Percentiles rank a stretch among this genome's conserved stretches.
These are phyloP conservation scores for Colletotrichum sp. DNA, from an alignment of 2,329 filamentous ascomycete species.

Conservation along the genomic window DNA sequence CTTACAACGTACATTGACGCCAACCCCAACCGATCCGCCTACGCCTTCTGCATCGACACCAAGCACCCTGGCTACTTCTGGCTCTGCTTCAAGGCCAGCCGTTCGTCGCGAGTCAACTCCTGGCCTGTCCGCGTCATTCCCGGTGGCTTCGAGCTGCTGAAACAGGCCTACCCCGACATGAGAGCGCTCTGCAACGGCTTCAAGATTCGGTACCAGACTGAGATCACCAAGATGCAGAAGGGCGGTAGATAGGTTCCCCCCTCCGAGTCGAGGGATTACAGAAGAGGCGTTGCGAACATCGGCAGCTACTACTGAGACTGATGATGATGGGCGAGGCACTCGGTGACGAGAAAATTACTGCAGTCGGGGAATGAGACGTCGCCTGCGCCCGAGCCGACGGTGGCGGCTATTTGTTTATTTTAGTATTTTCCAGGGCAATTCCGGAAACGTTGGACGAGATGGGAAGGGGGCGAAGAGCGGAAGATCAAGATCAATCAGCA, in stretches of 20 bases:
- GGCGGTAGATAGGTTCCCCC: slow-evolving; percentile 17
- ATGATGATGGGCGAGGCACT: background rate
- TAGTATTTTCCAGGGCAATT: background rate
- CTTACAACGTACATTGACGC: slow-evolving; percentile 94
- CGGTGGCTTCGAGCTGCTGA: slow-evolving; percentile 89
- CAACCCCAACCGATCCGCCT: slow-evolving; percentile 91
- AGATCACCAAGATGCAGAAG: slow-evolving; percentile 65
- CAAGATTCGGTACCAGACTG: slow-evolving; percentile 77
- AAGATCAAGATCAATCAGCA: background rate
- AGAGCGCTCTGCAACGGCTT: slow-evolving; percentile 95
- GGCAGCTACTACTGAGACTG: background rate
- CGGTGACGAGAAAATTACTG: background rate
- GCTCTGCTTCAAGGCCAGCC: slow-evolving; percentile 94
- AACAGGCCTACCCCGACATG: slow-evolving; percentile 93
- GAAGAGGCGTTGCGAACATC: background rate
- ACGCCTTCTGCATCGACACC: slow-evolving; percentile 93
- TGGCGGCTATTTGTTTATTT: background rate
- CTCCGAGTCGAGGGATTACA: background rate
- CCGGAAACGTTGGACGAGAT: background rate
- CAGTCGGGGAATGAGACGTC: background rate
- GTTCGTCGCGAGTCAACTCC: slow-evolving; percentile 72
- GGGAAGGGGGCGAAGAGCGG: background rate
- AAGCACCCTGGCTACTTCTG: slow-evolving; percentile 94
- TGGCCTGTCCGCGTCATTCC: slow-evolving; percentile 92
- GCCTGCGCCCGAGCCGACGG: background rate